A percentile compares a stretch with the other conserved stretches of the same genome.
phyloP scores from a whole-genome alignment of 257 asterid species.

The Penstemon newberryi region DNA sequence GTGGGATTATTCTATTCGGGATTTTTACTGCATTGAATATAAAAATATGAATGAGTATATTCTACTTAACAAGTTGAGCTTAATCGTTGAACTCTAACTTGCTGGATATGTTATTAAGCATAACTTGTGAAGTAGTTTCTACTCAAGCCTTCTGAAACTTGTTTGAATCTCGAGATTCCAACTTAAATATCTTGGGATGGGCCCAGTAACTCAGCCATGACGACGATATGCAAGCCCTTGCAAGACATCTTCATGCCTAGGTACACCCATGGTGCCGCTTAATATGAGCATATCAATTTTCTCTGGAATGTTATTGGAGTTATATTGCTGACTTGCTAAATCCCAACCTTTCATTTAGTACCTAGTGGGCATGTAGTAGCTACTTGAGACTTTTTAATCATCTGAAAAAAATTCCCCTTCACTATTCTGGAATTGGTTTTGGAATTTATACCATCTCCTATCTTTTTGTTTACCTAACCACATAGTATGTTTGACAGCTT shows the following conservation, averaged over 20 bases:
- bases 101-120: too few relatives aligned
- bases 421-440: slow-evolving; percentile 1
- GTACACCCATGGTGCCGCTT: not conserved
- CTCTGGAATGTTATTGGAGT: not conserved
- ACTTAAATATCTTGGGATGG: too few relatives aligned
- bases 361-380: not conserved
- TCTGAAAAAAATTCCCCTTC: too few relatives aligned
- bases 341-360: slow-evolving; percentile 6
- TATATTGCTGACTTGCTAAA: not conserved
- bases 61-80: too few relatives aligned
- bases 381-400: not conserved
- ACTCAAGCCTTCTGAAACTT: too few relatives aligned
- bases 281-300: not conserved
- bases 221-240: not conserved
- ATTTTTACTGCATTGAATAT: too few relatives aligned
- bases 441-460: slow-evolving; percentile 3
- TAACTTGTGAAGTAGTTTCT: too few relatives aligned
- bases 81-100: too few relatives aligned
- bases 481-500: not conserved
- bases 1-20: too few relatives aligned
- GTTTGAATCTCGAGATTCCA: too few relatives aligned
- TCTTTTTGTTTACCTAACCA: not conserved
- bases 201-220: too few relatives aligned
- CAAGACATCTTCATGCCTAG: not conserved
- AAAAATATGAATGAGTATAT: too few relatives aligned